These are phyloP conservation scores for Hyphopichia pseudoburtonii DNA, from an alignment of 1,139 yeast genomes.

Conservation along the genomic window DNA sequence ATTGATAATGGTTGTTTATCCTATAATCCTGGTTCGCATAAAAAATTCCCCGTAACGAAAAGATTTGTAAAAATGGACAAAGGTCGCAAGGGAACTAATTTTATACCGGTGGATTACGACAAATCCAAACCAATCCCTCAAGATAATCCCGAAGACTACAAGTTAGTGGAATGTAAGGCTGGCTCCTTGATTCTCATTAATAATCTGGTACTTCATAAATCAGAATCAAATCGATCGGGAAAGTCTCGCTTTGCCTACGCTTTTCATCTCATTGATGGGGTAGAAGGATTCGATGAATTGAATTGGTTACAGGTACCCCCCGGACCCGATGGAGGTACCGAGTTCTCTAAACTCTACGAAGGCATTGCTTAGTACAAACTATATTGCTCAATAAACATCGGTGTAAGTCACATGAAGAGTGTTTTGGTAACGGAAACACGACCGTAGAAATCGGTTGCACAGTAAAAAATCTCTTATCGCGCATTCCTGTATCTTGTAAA, in stretches of 20 bases:
- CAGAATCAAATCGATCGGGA: constrained; percentile 56
- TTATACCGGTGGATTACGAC: constrained; percentile 30
- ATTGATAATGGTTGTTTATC: constrained; percentile 66
- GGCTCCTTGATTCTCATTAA: constrained; percentile 71
- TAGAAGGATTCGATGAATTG: constrained; percentile 52
- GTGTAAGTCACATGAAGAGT: no score
- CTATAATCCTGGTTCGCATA: constrained; percentile 75
- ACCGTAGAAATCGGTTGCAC: no score
- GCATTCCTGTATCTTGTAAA: no score
- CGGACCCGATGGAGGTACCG: constrained; percentile 52
- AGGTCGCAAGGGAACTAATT: constrained; percentile 53
- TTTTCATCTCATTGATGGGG: constrained; percentile 76
- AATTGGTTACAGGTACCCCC: constrained; percentile 84
- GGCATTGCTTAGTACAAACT: neutral
- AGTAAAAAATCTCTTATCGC: no score
- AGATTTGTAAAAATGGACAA: constrained; percentile 60
- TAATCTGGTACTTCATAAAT: constrained; percentile 70
- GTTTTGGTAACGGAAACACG: no score
- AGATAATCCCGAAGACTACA: constrained; percentile 38
- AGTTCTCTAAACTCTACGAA: constrained; percentile 52
- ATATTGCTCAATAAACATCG: no score
- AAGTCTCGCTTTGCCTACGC: constrained; percentile 75
- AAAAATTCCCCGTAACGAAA: constrained; percentile 54
- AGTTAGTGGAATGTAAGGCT: constrained; percentile 62
- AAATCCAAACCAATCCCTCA: constrained; percentile 15